phyloP scores from a whole-genome alignment of 2,329 filamentous ascomycete species.

The Albifimbria verrucaria region DNA sequence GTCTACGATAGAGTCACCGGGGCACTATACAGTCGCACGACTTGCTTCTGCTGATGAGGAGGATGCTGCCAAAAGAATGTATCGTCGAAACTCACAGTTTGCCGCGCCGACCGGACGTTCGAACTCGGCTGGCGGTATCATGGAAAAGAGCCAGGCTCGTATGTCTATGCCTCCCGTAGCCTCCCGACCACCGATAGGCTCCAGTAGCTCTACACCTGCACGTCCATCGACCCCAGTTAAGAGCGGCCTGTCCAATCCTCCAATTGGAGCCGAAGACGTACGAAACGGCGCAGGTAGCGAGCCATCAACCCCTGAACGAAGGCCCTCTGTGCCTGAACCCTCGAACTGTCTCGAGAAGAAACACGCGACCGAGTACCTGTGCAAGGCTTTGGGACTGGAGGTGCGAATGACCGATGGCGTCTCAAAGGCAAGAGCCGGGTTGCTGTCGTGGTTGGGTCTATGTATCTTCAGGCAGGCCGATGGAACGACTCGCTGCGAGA shows the following conservation, averaged over 20 bases:
- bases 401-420: slow-evolving; percentile 72
- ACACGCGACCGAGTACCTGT: slow-evolving; percentile 58
- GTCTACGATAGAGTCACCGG: slow-evolving; percentile 75
- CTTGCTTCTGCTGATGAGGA: slow-evolving; percentile 39
- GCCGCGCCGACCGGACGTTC: slow-evolving; percentile 45
- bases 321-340: slow-evolving; percentile 33
- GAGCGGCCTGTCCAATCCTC: slow-evolving; percentile 45
- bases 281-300: slow-evolving; percentile 30
- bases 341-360: slow-evolving; percentile 46
- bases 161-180: slow-evolving; percentile 80
- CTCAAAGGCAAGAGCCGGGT: slow-evolving; percentile 78
- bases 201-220: slow-evolving; percentile 42
- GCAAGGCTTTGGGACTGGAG: slow-evolving; percentile 69
- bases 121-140: slow-evolving; percentile 47
- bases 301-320: slow-evolving; percentile 39
- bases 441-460: slow-evolving; percentile 74
- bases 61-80: slow-evolving; percentile 27
- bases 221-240: slow-evolving; percentile 50
- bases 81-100: slow-evolving; percentile 56
- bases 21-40: slow-evolving; percentile 39
- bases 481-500: slow-evolving; percentile 88
- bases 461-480: slow-evolving; percentile 84
- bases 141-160: slow-evolving; percentile 61
- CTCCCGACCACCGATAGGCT: slow-evolving; percentile 38
- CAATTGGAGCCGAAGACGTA: slow-evolving; percentile 48